Percentiles rank a stretch among this genome's conserved stretches.
Conservation (phyloP, 2,329 filamentous ascomycete species). For the Alternaria arbusti region DNA sequence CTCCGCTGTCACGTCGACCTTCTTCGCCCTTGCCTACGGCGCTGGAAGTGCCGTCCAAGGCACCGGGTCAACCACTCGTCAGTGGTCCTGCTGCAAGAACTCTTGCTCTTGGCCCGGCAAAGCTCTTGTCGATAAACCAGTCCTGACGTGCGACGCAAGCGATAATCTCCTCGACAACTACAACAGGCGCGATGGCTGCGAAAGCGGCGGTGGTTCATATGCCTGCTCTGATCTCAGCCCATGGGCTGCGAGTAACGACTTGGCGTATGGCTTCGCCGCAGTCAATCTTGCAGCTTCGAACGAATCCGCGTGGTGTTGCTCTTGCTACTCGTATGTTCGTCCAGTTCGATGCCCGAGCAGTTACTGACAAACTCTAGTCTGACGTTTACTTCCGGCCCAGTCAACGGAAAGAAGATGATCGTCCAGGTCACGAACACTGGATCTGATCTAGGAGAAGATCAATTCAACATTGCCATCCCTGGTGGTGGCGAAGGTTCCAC, state of each 20-base stretch:
- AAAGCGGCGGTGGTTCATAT: constrained; percentile 59
- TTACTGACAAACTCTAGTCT: constrained; percentile 41
- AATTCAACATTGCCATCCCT: constrained; percentile 47
- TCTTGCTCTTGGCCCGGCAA: constrained; percentile 66
- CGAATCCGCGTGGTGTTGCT: constrained; percentile 69
- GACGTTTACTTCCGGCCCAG: constrained; percentile 63
- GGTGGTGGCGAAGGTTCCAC: constrained; percentile 46
- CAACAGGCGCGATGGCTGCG: constrained; percentile 54
- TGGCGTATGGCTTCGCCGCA: constrained; percentile 69
- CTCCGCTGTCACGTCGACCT: not conserved
- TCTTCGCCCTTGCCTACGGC: not conserved
- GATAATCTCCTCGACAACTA: constrained; percentile 59
- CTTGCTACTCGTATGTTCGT: constrained; percentile 61
- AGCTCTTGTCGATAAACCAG: constrained; percentile 57
- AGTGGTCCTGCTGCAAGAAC: constrained; percentile 31
- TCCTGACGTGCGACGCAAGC: constrained; percentile 58
- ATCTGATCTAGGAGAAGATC: constrained; percentile 42
- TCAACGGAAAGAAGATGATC: constrained; percentile 66
- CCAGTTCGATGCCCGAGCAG: not conserved
- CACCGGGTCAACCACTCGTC: constrained; percentile 24
- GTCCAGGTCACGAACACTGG: constrained; percentile 70
- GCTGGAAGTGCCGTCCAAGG: constrained; percentile 21
- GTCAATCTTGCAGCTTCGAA: constrained; percentile 61
- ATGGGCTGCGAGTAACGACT: constrained; percentile 61
- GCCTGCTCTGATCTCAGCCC: constrained; percentile 64